Base-by-base conservation (phyloP, 768 basidiomycete genomes). In the Lactarius sanguifluus region DNA sequence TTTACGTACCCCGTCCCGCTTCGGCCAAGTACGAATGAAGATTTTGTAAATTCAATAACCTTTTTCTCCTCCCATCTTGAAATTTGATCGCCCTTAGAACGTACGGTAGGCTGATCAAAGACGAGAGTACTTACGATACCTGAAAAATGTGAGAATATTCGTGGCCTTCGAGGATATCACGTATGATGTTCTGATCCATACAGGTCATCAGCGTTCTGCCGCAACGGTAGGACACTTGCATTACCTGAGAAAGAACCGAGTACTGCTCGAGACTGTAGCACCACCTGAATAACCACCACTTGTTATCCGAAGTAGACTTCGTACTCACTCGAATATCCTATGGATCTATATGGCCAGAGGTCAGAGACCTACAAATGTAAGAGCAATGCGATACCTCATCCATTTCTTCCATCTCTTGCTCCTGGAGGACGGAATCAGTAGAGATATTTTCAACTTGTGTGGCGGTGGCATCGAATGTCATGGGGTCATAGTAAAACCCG, bases 1-100 rank as follows among this genome's bases (percentile, higher is more conserved):
- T 1, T 7, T 12, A 62, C 80, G 15, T 70, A 89, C 89, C 89
- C 90, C 0, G 90, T 91, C 3, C 90, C 90, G 71, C 89, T 90
- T 30, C 90, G 79, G 0, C 89, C 73, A 3, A 71, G 58, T 8
- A 71, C 68, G 25, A 64, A 69, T 12, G 66, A 62, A 5, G 70
- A 71, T 36, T 47, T 47, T 8, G 59, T 57, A 40, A 43, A 63
- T 52, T 69, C 70, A 5, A 69, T 34, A 6, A 71, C 60, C 34
- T 66, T 56, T n/a, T 64, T 63, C 28, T 71, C 70, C 10, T 69
- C 62, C 6, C 20, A 25, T 1, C 70, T 71, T 30, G 3, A 30
- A 58, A n/a, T 25, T 45, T 15, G n/a, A 25, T 60, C 30, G 15
- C 50, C 23, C 8, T 57, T 28, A 58, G 45, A 13, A 56, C 5